Evolutionary conservation across 345 rosid species (phyloP), one percentile per base, ranked within the genome.

Genomic region (Citrus trifoliata): DNA sequence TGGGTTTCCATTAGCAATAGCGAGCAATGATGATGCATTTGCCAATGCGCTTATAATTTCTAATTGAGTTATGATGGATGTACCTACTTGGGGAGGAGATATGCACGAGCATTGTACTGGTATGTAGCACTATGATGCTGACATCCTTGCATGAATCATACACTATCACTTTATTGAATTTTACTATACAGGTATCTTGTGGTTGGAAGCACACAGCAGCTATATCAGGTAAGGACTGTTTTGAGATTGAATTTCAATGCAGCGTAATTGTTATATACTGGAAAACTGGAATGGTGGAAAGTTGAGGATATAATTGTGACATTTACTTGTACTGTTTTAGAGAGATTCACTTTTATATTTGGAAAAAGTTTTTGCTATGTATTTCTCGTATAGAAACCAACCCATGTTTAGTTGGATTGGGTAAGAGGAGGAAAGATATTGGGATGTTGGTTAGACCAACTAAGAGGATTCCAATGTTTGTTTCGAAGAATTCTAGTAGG

Each of bases 191-290:
- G 92, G 97, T 93, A 70, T 92, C 98, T 69, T 95, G 99, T 86
- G 99, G 99, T 55, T 95, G 98, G 99, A 95, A 93, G 89, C 99
- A 95, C 80, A 95, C 97, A 46, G 97, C 98, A 61, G 98, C 95
- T 35, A 90, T 95, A 78, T 90, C 99, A 66, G 93, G 99, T 91
- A 87, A 76, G 89, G 30, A 70, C 62, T 78, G 58, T 79, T 58
- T 33, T 32, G 37, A 58, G 37, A 62, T 46, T 60, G 18, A 28
- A 67, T 73, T 42, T 53, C 42, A 51, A 55, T 53, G 18, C 60
- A 24, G 63, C 6, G 22, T 71, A 71, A 71, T 53, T 55, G 24
- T 53, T 30, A 22, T 22, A 8, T 16, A 63, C 3, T 27, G 24
- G 48, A 70, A 70, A 53, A 70, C 16, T 27, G 38, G 19, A 51